Base-by-base conservation (phyloP, 2,329 filamentous ascomycete genomes). In the Tolypocladium album region DNA sequence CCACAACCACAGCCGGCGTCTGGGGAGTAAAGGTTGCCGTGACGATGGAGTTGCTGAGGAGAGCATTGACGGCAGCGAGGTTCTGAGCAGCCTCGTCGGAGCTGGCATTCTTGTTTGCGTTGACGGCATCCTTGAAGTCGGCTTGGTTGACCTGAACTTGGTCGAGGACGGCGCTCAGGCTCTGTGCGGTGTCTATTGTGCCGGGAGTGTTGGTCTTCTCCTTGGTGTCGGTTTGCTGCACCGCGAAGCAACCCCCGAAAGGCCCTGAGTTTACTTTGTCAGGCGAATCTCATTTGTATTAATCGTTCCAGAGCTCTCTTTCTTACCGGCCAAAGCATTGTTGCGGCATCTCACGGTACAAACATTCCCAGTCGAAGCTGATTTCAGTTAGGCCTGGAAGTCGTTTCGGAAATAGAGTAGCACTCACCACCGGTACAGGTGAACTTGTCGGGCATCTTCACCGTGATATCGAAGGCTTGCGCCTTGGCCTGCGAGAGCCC, bases 281-380 rank as follows among this genome's bases (percentile, higher is more conserved):
- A n/a, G n/a, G n/a, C n/a, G n/a, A n/a, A n/a, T n/a, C n/a, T n/a
- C n/a, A n/a, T n/a, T n/a, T n/a, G n/a, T n/a, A n/a, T n/a, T n/a
- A n/a, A n/a, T n/a, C n/a, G n/a, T n/a, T n/a, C n/a, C n/a, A n/a
- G n/a, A n/a, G n/a, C n/a, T n/a, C n/a, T n/a, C n/a, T n/a, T n/a
- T n/a, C n/a, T n/a, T n/a, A n/a, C n/a, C n/a, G n/a, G n/a, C 81
- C 4, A 79, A 70, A 4, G 82, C 80, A 60, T 79, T 81, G 73
- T 86, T 86, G 24, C 81, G 76, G 74, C 83, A 85, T 42, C 83
- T 78, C 24, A 85, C 75, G 0, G 82, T 85, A 75, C 82, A 84
- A 45, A 84, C 67, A 59, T 83, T 80, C 52, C 84, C 84, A 1
- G 82, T 82, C 0, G 82, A 82, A 9, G 72, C 78, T 79, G 27